Percentiles rank a stretch among this genome's conserved stretches.
These are phyloP conservation scores for Melanopsichium pennsylvanicum DNA, from an alignment of 1,284 basidiomycete species.

Conservation along the genomic window DNA sequence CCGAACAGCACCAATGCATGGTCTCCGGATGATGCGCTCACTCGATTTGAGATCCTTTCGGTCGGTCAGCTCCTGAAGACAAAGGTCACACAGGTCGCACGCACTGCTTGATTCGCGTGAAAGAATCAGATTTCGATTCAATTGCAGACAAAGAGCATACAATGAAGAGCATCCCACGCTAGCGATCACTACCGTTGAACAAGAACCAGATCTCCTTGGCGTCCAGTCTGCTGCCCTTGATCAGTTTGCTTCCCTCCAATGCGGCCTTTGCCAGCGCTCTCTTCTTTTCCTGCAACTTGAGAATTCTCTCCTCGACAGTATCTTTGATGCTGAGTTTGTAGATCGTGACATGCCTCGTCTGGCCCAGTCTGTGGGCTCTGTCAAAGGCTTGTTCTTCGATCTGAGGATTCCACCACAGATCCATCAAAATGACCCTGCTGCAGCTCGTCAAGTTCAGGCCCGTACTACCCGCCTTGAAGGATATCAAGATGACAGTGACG, in stretches of 20 bases:
- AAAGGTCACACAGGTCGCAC: too few relatives aligned
- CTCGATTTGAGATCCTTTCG: too few relatives aligned
- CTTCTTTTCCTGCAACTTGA: conserved; percentile 77
- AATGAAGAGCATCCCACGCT: too few relatives aligned
- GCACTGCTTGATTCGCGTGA: too few relatives aligned
- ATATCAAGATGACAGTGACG: conserved; percentile 83
- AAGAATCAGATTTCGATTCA: not conserved
- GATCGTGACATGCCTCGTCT: conserved; percentile 85
- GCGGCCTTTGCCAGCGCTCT: conserved; percentile 83
- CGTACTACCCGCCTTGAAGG: conserved; percentile 94
- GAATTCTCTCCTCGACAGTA: conserved; percentile 89
- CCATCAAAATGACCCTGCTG: conserved; percentile 89
- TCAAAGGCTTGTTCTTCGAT: conserved; percentile 86
- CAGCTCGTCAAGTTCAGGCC: conserved; percentile 93
- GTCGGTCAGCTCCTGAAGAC: too few relatives aligned
- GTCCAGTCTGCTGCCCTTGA: conserved; percentile 70
- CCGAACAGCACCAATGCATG: too few relatives aligned
- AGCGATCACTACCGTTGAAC: conserved; percentile 33
- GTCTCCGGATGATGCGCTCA: too few relatives aligned
- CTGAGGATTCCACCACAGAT: conserved; percentile 82
- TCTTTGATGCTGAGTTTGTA: conserved; percentile 88
- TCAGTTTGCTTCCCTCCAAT: conserved; percentile 84
- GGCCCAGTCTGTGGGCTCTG: conserved; percentile 87
- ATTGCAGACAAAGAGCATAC: too few relatives aligned
- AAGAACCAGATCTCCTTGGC: conserved; percentile 45